These are phyloP conservation scores for Globisporangium megalacanthum DNA, from an alignment of 352 stramenopile species.

Conservation along the genomic window DNA sequence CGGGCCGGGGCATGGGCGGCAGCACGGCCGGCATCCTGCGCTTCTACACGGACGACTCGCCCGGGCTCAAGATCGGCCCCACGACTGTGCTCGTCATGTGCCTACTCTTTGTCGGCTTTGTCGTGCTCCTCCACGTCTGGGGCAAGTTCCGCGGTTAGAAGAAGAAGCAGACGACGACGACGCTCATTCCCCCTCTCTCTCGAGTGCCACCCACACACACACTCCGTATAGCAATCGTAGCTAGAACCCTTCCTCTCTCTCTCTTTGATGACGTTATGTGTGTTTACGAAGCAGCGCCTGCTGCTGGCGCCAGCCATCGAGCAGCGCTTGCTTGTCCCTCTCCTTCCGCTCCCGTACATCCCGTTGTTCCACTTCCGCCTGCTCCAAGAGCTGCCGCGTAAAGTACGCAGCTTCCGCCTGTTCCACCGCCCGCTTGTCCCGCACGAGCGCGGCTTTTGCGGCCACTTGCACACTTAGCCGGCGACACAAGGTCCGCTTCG, in stretches of 20 bases:
- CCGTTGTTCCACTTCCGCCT: slow-evolving; percentile 26
- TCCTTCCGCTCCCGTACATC: slow-evolving; percentile 21
- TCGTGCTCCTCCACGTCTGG: slow-evolving; percentile 97
- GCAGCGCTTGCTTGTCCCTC: slow-evolving; percentile 31
- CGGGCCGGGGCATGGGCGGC: slow-evolving; percentile 74
- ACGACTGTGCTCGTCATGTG: slow-evolving; percentile 94
- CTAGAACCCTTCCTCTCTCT: slow-evolving; percentile 14
- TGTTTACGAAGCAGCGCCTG: slow-evolving; percentile 4
- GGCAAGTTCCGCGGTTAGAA: slow-evolving; percentile 92
- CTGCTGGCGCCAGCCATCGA: slow-evolving; percentile 44
- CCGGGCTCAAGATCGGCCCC: slow-evolving; percentile 94
- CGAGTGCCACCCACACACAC: neutral
- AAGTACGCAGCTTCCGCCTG: slow-evolving; percentile 56
- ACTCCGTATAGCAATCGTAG: slow-evolving; percentile 34
- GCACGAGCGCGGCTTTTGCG: slow-evolving; percentile 30
- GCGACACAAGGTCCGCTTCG: slow-evolving; percentile 40
- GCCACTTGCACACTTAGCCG: slow-evolving; percentile 43
- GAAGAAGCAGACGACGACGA: slow-evolving; percentile 2
- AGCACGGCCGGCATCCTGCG: slow-evolving; percentile 92
- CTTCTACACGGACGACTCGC: slow-evolving; percentile 97
- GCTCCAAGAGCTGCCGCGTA: slow-evolving; percentile 35
- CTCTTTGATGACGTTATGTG: neutral
- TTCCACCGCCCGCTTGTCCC: slow-evolving; percentile 33
- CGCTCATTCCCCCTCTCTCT: too few relatives aligned
- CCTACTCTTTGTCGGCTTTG: slow-evolving; percentile 94